Conservation (phyloP, 306 rosid species). For the Cotoneaster glaucophyllus region DNA sequence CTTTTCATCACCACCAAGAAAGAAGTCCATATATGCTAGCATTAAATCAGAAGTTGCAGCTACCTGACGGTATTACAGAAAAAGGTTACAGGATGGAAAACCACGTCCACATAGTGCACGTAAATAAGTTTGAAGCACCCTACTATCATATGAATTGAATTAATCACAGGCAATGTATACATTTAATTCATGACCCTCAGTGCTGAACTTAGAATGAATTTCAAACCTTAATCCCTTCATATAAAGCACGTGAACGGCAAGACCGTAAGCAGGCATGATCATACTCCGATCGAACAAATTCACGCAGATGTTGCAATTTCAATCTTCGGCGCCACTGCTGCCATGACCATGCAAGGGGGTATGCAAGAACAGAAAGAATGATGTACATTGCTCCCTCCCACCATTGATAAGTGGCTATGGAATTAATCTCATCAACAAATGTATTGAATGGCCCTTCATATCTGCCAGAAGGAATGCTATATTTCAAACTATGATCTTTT, state of each 20-base stretch:
- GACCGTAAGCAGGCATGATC: slow-evolving; percentile 93
- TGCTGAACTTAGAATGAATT: neutral
- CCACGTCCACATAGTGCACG: neutral
- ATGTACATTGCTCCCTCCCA: slow-evolving; percentile 97
- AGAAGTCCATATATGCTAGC: slow-evolving; percentile 91
- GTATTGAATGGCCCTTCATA: slow-evolving; percentile 85
- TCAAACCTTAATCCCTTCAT: slow-evolving; percentile 96
- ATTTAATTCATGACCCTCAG: neutral
- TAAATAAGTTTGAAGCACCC: neutral
- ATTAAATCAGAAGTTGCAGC: slow-evolving; percentile 95
- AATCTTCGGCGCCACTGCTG: slow-evolving; percentile 87
- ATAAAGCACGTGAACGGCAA: slow-evolving; percentile 96
- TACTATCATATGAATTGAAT: neutral
- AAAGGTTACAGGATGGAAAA: slow-evolving; percentile 5
- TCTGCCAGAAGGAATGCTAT: slow-evolving; percentile 42
- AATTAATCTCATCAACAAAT: slow-evolving; percentile 90
- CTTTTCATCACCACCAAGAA: slow-evolving; percentile 98
- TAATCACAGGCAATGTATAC: neutral
- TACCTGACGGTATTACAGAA: slow-evolving; percentile 42
- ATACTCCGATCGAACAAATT: slow-evolving; percentile 93
- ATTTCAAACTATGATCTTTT: slow-evolving; percentile 14
- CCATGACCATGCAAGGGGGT: slow-evolving; percentile 97
- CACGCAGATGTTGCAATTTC: slow-evolving; percentile 84
- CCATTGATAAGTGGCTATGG: slow-evolving; percentile 89
- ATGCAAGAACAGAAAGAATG: slow-evolving; percentile 66